Evolutionary conservation across 768 basidiomycete genomes (phyloP).

Genomic region (Inosperma sp.): DNA sequence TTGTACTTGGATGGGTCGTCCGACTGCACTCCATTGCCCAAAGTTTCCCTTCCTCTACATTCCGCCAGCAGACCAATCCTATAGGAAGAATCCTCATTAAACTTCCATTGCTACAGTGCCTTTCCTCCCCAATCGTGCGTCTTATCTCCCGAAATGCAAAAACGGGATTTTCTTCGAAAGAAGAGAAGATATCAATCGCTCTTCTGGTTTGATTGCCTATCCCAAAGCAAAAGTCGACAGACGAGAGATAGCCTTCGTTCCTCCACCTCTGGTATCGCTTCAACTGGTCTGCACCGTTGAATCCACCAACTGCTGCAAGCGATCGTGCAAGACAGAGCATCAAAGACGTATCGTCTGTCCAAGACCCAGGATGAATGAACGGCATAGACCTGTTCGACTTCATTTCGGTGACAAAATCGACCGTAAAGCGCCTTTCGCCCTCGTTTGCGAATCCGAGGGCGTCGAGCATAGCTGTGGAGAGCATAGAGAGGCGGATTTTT

Average conservation of each 20-base stretch:
- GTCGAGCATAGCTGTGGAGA: too few relatives aligned
- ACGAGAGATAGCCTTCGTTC: constrained; percentile 30
- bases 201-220: constrained; percentile 33
- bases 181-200: constrained; percentile 31
- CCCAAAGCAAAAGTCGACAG: constrained; percentile 35
- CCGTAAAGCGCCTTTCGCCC: too few relatives aligned
- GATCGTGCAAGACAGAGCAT: constrained; percentile 41
- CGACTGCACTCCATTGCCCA: constrained; percentile 37
- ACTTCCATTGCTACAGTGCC: too few relatives aligned
- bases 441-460: too few relatives aligned
- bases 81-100: constrained; percentile 46
- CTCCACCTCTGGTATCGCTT: constrained; percentile 31
- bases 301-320: constrained; percentile 27
- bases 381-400: too few relatives aligned
- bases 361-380: constrained; percentile 37
- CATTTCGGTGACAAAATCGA: too few relatives aligned
- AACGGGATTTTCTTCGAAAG: constrained; percentile 12
- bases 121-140: constrained; percentile 14
- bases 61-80: constrained; percentile 39
- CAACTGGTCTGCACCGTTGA: constrained; percentile 32
- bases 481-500: too few relatives aligned
- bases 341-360: constrained; percentile 49
- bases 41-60: constrained; percentile 25
- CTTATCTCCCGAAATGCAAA: constrained; percentile 27
- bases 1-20: constrained; percentile 37